Evolutionary conservation across 106 monocot genomes (phyloP), one percentile per base, ranked within the genome.

Genomic region (Posidonia australis): DNA sequence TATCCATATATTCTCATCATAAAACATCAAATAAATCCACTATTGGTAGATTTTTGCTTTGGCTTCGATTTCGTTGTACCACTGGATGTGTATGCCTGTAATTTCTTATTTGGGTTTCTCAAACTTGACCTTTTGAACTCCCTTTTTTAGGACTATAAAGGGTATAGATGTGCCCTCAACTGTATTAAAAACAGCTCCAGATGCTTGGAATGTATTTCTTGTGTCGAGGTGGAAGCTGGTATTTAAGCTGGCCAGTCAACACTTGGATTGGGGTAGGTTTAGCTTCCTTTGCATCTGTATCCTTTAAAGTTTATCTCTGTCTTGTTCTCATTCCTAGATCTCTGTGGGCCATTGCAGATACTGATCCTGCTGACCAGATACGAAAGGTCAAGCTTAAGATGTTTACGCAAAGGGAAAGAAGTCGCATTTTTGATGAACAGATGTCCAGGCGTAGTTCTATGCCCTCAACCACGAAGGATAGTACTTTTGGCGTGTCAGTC

Each of bases 171-270:
- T 92, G 46, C 69, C 84, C 22, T 71, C 65, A 49, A 60, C 48
- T 56, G 54, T 87, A 52, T 61, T 87, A 46, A 74, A 75, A 70
- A 69, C 70, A 66, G 75, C 77, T 30, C 72, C 84, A 51, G 73
- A 32, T 69, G 65, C 63, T 30, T 87, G 79, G 74, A 92, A 82
- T 71, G 60, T 92, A 31, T 87, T 79, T 74, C 73, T 77, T 53
- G 87, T 92, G 63, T 81, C 84, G 58, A 76, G 71, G 26, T 32
- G 56, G 44, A 82, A 62, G 57, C 62, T 87, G 18, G 73, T 43
- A 13, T 46, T 76, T 51, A 87, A 80, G 64, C 57, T 82, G 65
- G 32, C 75, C 13, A 58, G 44, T 46, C 67, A 68, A 27, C 55
- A 58, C 19, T 29, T 55, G n/a, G 42, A 18, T 30, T 70, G 18